Conservation (phyloP, 1,139 yeast genomes). For the Kodamaea fungicola region DNA sequence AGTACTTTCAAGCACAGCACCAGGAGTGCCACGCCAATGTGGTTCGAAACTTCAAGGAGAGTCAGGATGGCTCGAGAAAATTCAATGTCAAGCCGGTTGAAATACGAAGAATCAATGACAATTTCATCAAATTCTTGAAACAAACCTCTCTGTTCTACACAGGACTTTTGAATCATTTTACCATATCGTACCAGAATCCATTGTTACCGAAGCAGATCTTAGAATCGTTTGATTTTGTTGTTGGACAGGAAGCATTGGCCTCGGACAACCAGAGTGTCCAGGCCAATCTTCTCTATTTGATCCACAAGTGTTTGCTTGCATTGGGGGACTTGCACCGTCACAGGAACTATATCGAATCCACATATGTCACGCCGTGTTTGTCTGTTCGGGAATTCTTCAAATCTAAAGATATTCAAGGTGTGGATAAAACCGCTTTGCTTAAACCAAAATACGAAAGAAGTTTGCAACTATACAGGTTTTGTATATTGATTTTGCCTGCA, state of each 20-base stretch:
- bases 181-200: slow-evolving; percentile 33
- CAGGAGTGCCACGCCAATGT: slow-evolving; percentile 22
- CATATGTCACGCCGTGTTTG: slow-evolving; percentile 35
- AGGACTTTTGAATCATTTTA: slow-evolving; percentile 32
- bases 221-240: slow-evolving; percentile 20
- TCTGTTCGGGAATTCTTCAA: slow-evolving; percentile 34
- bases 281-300: slow-evolving; percentile 44
- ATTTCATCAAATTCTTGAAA: slow-evolving; percentile 46
- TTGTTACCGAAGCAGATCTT: slow-evolving; percentile 29
- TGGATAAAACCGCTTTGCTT: slow-evolving; percentile 22
- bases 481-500: slow-evolving; percentile 58
- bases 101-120: slow-evolving; percentile 52
- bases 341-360: slow-evolving; percentile 42
- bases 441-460: slow-evolving; percentile 30
- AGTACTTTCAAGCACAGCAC: slow-evolving; percentile 47
- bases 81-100: slow-evolving; percentile 45
- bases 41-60: slow-evolving; percentile 10
- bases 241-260: slow-evolving; percentile 13
- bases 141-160: slow-evolving; percentile 47
- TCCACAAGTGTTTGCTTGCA: slow-evolving; percentile 53
- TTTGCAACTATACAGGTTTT: slow-evolving; percentile 46
- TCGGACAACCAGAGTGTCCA: slow-evolving; percentile 22
- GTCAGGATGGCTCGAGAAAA: slow-evolving; percentile 18
- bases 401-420: slow-evolving; percentile 32
- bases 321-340: slow-evolving; percentile 63